These are phyloP conservation scores for Porodaedalea pini DNA, from an alignment of 1,284 basidiomycete species.

Conservation along the genomic window DNA sequence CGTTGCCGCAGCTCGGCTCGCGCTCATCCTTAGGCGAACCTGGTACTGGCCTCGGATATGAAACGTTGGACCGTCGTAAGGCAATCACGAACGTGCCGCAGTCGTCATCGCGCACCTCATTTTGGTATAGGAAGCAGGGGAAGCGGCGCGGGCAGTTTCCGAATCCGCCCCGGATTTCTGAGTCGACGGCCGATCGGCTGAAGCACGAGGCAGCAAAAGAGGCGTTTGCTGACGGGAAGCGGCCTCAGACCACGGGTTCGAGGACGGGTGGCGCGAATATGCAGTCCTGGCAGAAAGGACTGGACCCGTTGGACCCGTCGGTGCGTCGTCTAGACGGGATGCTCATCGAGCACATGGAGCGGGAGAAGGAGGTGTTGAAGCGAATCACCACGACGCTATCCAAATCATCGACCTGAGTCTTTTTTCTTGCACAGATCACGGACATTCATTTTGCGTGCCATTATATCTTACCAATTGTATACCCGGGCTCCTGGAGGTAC, in stretches of 20 bases:
- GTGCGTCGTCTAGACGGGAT: slow-evolving; percentile 65
- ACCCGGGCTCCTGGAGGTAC: slow-evolving; percentile 19
- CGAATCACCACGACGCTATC: slow-evolving; percentile 53
- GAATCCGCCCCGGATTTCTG: slow-evolving; percentile 11
- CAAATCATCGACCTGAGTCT: slow-evolving; percentile 25
- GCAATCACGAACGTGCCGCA: not conserved
- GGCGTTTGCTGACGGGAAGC: not conserved
- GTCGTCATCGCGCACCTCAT: not conserved
- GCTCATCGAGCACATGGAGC: slow-evolving; percentile 68
- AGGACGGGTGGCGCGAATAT: not conserved
- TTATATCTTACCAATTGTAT: slow-evolving; percentile 12
- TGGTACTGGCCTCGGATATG: slow-evolving; percentile 1
- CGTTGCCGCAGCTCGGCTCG: slow-evolving; percentile 12
- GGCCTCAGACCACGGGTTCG: slow-evolving; percentile 12
- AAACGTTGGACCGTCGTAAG: not conserved
- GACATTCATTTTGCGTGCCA: slow-evolving; percentile 4
- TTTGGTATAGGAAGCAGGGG: slow-evolving; percentile 11
- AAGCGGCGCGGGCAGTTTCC: slow-evolving; percentile 4
- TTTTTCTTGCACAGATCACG: not conserved
- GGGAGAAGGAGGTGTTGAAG: slow-evolving; percentile 65
- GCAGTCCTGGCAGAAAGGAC: slow-evolving; percentile 20
- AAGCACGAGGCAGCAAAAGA: slow-evolving; percentile 5
- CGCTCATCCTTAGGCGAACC: not conserved
- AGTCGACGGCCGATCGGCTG: slow-evolving; percentile 15
- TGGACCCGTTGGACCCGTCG: slow-evolving; percentile 48